Evolutionary conservation across 768 basidiomycete genomes (phyloP).

Genomic region (Tylopilus plumbeoviolaceoides): DNA sequence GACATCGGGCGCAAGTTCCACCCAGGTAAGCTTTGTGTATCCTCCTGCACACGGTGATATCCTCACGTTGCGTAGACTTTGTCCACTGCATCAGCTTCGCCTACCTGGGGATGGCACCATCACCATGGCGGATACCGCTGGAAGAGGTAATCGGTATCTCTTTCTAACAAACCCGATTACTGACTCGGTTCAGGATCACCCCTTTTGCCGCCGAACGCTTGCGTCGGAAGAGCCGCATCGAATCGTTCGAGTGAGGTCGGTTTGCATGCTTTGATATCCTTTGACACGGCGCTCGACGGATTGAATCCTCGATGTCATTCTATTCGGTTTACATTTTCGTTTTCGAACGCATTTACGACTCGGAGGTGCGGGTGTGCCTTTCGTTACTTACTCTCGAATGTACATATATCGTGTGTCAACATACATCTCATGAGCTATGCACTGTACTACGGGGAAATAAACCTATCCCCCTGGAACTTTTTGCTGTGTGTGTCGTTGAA

Average conservation of each 20-base stretch:
- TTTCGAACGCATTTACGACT: background rate
- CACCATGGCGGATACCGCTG: background rate
- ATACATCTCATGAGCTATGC: background rate
- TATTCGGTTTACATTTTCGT: no score
- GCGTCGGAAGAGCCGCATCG: conserved; percentile 6
- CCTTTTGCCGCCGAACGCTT: background rate
- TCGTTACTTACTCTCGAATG: background rate
- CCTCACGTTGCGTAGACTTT: background rate
- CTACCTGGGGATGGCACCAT: background rate
- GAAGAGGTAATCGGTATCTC: conserved; percentile 1
- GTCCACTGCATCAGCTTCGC: background rate
- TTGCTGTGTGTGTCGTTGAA: no score
- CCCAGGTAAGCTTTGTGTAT: conserved; percentile 7
- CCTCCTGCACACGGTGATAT: background rate
- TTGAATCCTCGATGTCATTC: background rate
- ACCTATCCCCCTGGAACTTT: no score
- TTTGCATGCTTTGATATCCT: background rate
- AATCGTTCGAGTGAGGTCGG: background rate
- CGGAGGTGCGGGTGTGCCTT: background rate
- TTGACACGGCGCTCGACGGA: background rate
- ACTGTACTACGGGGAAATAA: background rate
- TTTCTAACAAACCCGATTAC: background rate
- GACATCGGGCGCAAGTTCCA: background rate
- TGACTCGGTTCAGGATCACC: conserved; percentile 3
- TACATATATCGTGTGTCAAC: no score